A percentile compares a stretch with the other conserved stretches of the same genome.
phyloP scores from a whole-genome alignment of 1,284 basidiomycete species.

The Cutaneotrichosporon sp. region DNA sequence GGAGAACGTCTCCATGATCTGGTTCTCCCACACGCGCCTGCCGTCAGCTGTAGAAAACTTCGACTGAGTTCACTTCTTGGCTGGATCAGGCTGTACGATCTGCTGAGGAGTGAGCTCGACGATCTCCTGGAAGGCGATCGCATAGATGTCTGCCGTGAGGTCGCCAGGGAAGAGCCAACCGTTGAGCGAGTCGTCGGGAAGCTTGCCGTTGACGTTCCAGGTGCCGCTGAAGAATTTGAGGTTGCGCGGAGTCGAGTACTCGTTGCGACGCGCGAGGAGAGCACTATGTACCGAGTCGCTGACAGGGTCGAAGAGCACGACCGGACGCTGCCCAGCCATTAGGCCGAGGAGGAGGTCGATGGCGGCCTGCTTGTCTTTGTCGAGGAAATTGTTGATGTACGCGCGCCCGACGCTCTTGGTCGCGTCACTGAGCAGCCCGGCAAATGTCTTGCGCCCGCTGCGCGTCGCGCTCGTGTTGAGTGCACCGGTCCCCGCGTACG shows the following conservation, averaged over 20 bases:
- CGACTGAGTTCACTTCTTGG: conserved; percentile 66
- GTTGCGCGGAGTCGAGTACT: conserved; percentile 79
- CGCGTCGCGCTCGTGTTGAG: conserved; percentile 94
- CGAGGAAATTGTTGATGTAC: conserved; percentile 98
- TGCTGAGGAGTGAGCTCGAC: conserved; percentile 95
- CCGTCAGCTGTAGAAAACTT: neutral
- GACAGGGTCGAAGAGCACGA: conserved; percentile 90
- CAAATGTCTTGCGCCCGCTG: conserved; percentile 87
- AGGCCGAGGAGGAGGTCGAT: conserved; percentile 97
- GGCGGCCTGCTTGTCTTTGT: conserved; percentile 88
- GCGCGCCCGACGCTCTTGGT: conserved; percentile 90
- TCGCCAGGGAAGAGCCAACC: conserved; percentile 80
- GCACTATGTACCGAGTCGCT: conserved; percentile 78
- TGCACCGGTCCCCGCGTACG: conserved; percentile 95
- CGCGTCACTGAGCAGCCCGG: conserved; percentile 89
- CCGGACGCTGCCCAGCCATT: conserved; percentile 78
- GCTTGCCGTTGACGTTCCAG: conserved; percentile 91
- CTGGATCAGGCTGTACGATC: conserved; percentile 93
- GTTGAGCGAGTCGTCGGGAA: conserved; percentile 76
- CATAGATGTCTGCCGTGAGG: conserved; percentile 79
- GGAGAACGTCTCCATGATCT: conserved; percentile 75
- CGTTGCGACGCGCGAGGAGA: conserved; percentile 66
- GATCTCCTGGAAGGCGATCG: conserved; percentile 96
- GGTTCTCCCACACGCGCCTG: conserved; percentile 82
- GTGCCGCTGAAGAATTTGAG: conserved; percentile 82